Evolutionary conservation across 768 basidiomycete genomes (phyloP).

Genomic region (Leccinum obscurum): DNA sequence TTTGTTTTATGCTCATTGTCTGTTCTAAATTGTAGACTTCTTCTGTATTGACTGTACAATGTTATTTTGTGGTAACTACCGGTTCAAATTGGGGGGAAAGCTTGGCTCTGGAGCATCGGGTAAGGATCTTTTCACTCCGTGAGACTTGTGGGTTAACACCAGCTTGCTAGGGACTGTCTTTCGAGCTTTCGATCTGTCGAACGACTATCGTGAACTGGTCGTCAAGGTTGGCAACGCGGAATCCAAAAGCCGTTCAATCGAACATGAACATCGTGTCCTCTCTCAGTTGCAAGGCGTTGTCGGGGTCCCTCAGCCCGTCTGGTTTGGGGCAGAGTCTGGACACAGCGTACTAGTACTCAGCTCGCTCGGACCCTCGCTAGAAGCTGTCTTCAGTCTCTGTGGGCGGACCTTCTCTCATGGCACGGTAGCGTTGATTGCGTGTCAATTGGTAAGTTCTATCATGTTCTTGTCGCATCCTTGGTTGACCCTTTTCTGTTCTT

Average conservation of each 20-base stretch:
- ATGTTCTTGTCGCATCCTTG: no score
- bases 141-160: background rate
- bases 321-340: background rate
- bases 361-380: background rate
- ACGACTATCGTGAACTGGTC: background rate
- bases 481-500: background rate
- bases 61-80: background rate
- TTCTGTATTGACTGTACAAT: background rate
- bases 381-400: background rate
- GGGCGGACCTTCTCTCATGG: background rate
- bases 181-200: background rate
- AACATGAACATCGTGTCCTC: background rate
- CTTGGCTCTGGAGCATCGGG: background rate
- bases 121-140: background rate
- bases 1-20: no score
- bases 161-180: background rate
- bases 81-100: background rate
- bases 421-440: background rate
- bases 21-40: background rate
- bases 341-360: background rate
- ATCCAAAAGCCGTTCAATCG: background rate
- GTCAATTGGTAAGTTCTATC: background rate
- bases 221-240: background rate
- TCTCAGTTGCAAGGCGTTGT: background rate
- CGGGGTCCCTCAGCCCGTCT: background rate